Conservation (phyloP, 495 filamentous ascomycete genomes). For the Penicillium malachiteum region DNA sequence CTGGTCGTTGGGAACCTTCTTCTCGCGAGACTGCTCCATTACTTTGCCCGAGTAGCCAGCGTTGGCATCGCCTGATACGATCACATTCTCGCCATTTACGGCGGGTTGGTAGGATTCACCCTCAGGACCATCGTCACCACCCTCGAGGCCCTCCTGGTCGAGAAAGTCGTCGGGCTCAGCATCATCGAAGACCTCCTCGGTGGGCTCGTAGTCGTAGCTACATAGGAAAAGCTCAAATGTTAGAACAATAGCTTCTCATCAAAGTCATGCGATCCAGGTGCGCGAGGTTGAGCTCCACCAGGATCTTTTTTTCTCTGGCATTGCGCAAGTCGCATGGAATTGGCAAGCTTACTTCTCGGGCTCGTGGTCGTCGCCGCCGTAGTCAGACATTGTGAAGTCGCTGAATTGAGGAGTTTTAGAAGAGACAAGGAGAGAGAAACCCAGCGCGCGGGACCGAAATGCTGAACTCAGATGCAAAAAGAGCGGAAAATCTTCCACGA, state of each 20-base stretch:
- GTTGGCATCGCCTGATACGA: conserved; percentile 73
- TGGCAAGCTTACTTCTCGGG: conserved; percentile 48
- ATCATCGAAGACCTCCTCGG: conserved; percentile 64
- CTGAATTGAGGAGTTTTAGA: conserved; percentile 7
- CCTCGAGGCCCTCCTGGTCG: conserved; percentile 44
- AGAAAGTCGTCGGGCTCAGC: conserved; percentile 59
- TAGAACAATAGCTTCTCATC: conserved; percentile 11
- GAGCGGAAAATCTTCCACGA: conserved; percentile 42
- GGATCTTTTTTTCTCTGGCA: conserved; percentile 5
- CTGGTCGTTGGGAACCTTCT: conserved; percentile 86
- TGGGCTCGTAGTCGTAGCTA: conserved; percentile 55
- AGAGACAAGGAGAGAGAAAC: conserved; percentile 25
- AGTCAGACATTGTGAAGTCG: conserved; percentile 74
- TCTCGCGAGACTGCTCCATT: conserved; percentile 70
- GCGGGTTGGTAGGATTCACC: conserved; percentile 52
- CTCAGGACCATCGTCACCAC: conserved; percentile 38
- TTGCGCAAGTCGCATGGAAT: conserved; percentile 2
- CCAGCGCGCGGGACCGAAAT: conserved; percentile 11
- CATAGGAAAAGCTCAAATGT: conserved; percentile 10
- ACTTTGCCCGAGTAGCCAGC: conserved; percentile 55
- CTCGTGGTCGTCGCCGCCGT: conserved; percentile 59
- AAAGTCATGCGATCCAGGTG: conserved; percentile 2
- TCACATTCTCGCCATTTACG: conserved; percentile 56
- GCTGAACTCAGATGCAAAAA: conserved; percentile 26
- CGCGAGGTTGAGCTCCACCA: conserved; percentile 1